Evolutionary conservation across 1,284 basidiomycete genomes (phyloP).

Genomic region (Irpex sp.): DNA sequence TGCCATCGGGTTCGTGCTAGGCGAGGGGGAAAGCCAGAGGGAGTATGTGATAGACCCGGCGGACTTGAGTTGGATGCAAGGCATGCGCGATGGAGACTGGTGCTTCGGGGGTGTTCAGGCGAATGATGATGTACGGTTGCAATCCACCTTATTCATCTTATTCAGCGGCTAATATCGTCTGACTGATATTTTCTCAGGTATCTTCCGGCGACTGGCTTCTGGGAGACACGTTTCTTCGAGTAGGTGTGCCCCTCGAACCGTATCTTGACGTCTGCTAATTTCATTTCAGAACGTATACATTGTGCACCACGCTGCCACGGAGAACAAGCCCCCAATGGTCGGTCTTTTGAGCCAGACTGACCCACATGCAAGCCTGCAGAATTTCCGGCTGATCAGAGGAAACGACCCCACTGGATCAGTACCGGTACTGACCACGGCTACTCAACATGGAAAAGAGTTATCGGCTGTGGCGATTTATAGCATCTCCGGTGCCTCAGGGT

Average conservation of each 20-base stretch:
- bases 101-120: constrained; percentile 57
- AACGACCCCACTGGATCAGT: constrained; percentile 34
- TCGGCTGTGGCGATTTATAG: constrained; percentile 24
- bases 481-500: constrained; percentile 24
- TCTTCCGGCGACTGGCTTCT: constrained; percentile 62
- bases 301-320: constrained; percentile 41
- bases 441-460: constrained; percentile 13
- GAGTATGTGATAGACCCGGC: constrained; percentile 49
- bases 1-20: constrained; percentile 44
- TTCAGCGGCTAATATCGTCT: neutral
- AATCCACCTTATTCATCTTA: constrained; percentile 13
- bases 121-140: constrained; percentile 40
- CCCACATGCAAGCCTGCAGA: constrained; percentile 29
- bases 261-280: neutral
- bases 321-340: constrained; percentile 39
- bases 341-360: constrained; percentile 49
- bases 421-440: constrained; percentile 16
- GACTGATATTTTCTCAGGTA: constrained; percentile 32
- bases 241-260: constrained; percentile 23
- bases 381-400: constrained; percentile 43
- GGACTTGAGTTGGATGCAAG: constrained; percentile 50
- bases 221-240: constrained; percentile 54
- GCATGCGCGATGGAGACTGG: constrained; percentile 39
- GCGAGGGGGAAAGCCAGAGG: constrained; percentile 30
- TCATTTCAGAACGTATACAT: constrained; percentile 48